Evolutionary conservation across 2,329 filamentous ascomycete genomes (phyloP), one percentile per base, ranked within the genome.

Genomic region (Exserohilum rostratum): DNA sequence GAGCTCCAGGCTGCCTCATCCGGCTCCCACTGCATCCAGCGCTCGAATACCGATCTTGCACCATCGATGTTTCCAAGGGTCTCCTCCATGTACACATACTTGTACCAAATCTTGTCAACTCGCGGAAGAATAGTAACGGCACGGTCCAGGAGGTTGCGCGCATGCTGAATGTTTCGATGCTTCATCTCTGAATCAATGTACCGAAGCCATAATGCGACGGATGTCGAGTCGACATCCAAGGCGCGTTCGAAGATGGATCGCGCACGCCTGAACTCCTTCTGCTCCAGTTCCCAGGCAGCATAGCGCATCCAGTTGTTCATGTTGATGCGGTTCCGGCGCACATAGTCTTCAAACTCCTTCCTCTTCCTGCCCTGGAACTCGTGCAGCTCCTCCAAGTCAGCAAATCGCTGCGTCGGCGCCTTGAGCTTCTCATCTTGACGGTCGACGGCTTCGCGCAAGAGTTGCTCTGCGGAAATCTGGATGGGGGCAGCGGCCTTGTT

Each of bases 221-320:
- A 90, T 43, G 93, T 96, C 48, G 91, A 85, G 68, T 96, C 91
- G 34, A 95, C 91, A 75, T 99, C 95, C 65, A 99, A 83, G 45
- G 93, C 93, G 66, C 95, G 86, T 80, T 99, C 95, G 68, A 98
- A 99, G 70, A 99, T 88, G 46, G 90, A 96, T 37, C 95, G 85
- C 27, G 95, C 95, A 50, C 95, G 89, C 6, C 89, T 87, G 77
- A 91, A 97, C 79, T 99, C 95, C 77, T 98, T 98, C 79, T 99
- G 95, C 75, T 99, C 93, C 57, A 98, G 83, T 80, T 99, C 95
- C 91, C 93, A 99, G 66, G 90, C 86, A 51, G 95, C 93, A 82
- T 99, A 99, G 70, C 93, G 90, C 84, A 95, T 91, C 95, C 95
- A 99, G 78, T 98, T 98, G 82, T 96, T 96, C 84, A 98, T 92